Base-by-base conservation (phyloP, 768 basidiomycete genomes). In the Macrocybe gigantea region DNA sequence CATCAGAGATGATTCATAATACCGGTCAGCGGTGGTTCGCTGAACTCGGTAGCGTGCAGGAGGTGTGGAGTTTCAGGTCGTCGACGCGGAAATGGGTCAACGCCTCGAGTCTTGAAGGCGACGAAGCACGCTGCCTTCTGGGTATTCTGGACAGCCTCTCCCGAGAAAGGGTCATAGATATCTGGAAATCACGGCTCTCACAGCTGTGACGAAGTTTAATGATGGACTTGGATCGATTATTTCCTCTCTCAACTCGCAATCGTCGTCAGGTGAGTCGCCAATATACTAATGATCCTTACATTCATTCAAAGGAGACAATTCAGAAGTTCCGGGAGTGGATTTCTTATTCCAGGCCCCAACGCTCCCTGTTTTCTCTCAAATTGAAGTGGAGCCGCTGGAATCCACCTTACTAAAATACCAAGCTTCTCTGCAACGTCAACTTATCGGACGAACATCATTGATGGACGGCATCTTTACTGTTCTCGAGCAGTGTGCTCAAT, bases 41-140 rank as follows among this genome's bases (percentile, higher is more conserved):
- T 7, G 72, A 75, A 5, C 64, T 92, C 13, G 65, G 74, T n/a
- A 76, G 59, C 14, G 77, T 85, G 32, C 74, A 73, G 37, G 84
- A 84, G 36, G 76, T 90, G 6, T 92, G 90, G 89, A 75, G 70
- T 33, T 62, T 89, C n/a, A 73, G 87, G 39, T 63, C 65, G 22
- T 79, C 72, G 36, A 65, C 77, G 38, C 65, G 68, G 48, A 73
- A 65, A 40, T 80, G 74, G 73, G 60, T 81, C 29, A 52, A 55
- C 10, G 63, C 62, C 8, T 72, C 73, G 11, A 62, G 62, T n/a
- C 66, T 90, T 36, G 68, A 71, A 14, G 58, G 61, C 1, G 42
- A 60, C 13, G 88, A 94, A 63, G 68, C 63, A 44, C 45, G 22
- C 1, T 59, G 65, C 10, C 56, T 90, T 3, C 61, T 61, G 31